Conservation (phyloP, 2,329 filamentous ascomycete genomes). For the Ophiostoma tasmaniense region DNA sequence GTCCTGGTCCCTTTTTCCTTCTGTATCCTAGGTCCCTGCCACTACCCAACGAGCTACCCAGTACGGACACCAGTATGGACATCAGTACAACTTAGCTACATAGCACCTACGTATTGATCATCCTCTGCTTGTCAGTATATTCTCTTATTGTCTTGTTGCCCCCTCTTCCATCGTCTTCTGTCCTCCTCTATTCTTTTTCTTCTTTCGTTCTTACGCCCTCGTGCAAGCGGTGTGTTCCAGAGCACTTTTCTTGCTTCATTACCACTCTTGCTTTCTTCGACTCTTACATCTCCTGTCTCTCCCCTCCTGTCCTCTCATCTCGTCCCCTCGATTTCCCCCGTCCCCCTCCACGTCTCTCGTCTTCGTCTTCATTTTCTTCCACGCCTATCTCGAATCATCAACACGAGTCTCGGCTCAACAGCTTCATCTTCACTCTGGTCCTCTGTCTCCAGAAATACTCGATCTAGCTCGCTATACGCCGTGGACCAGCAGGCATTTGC, state of each 20-base stretch:
- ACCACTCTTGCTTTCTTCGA: background rate
- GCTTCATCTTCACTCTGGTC: background rate
- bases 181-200: background rate
- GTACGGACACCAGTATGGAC: too few relatives aligned
- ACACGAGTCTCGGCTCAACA: background rate
- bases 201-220: background rate
- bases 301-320: background rate
- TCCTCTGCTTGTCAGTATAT: background rate
- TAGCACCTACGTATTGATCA: background rate
- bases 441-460: background rate
- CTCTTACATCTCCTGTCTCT: background rate
- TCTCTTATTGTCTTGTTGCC: background rate
- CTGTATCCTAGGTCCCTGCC: background rate
- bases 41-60: background rate
- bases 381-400: background rate
- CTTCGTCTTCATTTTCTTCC: background rate
- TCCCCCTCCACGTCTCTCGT: background rate
- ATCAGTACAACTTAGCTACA: background rate
- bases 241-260: background rate
- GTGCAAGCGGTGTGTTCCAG: constrained; percentile 7
- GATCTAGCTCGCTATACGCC: background rate
- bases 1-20: background rate
- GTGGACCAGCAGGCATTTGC: constrained; percentile 19
- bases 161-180: background rate
- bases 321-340: background rate